Evolutionary conservation across 495 filamentous ascomycete genomes (phyloP), one percentile per base, ranked within the genome.

Genomic region (Penicillium fimorum): DNA sequence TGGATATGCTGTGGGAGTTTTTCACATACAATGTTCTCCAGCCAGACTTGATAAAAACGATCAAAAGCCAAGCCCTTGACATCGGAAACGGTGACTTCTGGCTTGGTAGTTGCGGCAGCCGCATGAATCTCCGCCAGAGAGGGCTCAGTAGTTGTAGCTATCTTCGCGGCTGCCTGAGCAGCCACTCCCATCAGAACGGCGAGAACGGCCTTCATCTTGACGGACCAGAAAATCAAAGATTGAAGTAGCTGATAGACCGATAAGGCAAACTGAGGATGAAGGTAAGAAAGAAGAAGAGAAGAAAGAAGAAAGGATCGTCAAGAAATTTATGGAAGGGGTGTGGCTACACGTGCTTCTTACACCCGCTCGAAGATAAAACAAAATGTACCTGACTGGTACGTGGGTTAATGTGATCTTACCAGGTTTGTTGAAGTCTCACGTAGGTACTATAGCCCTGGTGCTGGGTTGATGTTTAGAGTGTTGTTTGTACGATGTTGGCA

Each of bases 31-130:
- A 81, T 84, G 65, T 90, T 91, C 74, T 90, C 87, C 30, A 90
- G 68, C 84, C 85, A 90, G 67, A 91, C 82, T 61, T 80, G 79
- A 40, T 84, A 78, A 55, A 88, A 83, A 13, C 85, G 81, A 64
- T 89, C 74, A 60, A 90, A 91, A 0, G 78, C 80, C 55, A 81
- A 73, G 25, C 87, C 87, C 60, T 76, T 60, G 56, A 90, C 82
- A 61, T 81, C 64, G 49, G 80, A 84, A 18, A 73, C 78, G 18
- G 84, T 80, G 12, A 78, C 79, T 30, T 69, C 60, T 13, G 74
- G 71, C 51, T 59, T 56, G 18, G 59, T 62, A 4, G 67, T 65
- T 20, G 67, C 70, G 25, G 62, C 62, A 11, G 70, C 68, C 11
- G 67, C 65, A 3, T 55, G 53, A 45, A 74, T 73, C 22, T 68